phyloP scores from a whole-genome alignment of 306 rosid species.

The Cicer yamashitae region DNA sequence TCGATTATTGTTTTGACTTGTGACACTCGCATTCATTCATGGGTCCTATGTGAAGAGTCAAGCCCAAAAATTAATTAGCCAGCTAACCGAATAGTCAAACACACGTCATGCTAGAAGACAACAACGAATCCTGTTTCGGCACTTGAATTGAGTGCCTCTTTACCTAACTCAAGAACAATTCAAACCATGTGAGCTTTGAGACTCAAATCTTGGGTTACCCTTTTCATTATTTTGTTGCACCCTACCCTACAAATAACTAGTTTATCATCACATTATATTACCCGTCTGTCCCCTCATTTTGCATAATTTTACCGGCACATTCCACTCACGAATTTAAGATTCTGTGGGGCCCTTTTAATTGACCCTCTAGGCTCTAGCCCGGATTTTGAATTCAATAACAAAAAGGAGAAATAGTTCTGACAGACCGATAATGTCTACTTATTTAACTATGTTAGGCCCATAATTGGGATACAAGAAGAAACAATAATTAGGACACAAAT shows the following conservation, averaged over 20 bases:
- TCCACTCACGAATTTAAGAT: conserved; percentile 40
- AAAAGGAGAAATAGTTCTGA: too few relatives aligned
- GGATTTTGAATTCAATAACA: conserved; percentile 45
- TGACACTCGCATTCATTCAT: conserved; percentile 30
- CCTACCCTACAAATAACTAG: background rate
- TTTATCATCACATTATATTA: background rate
- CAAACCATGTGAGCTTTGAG: conserved; percentile 38
- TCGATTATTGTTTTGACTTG: conserved; percentile 38
- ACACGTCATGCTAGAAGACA: conserved; percentile 47
- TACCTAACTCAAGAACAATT: conserved; percentile 51
- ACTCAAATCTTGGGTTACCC: conserved; percentile 19
- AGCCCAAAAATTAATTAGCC: conserved; percentile 46
- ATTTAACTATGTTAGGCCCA: too few relatives aligned
- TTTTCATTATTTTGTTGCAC: conserved; percentile 20
- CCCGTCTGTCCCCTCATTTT: conserved; percentile 46
- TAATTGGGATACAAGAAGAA: too few relatives aligned
- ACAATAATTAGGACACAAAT: too few relatives aligned
- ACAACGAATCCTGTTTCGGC: conserved; percentile 49
- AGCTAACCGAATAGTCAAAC: conserved; percentile 48
- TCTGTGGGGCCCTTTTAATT: conserved; percentile 33
- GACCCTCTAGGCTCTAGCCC: conserved; percentile 4
- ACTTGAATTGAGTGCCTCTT: conserved; percentile 51
- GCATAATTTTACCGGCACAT: conserved; percentile 52
- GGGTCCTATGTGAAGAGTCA: conserved; percentile 47
- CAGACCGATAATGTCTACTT: too few relatives aligned